Evolutionary conservation across 2,329 filamentous ascomycete genomes (phyloP).

Genomic region (Aureobasidium sp.): DNA sequence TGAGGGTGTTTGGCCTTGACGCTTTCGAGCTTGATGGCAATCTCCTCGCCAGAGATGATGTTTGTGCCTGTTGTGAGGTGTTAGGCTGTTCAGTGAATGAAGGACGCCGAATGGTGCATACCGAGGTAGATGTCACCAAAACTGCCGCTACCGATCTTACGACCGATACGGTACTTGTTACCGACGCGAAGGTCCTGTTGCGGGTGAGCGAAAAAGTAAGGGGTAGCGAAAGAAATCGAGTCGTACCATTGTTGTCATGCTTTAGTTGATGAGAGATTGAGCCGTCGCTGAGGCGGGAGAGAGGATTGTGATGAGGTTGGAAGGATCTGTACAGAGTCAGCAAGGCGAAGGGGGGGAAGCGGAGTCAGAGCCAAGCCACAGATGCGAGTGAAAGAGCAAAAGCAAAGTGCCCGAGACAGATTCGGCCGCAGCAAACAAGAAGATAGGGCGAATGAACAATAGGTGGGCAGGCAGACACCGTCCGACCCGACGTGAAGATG

Average conservation of each 20-base stretch:
- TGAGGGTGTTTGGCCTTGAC: slow-evolving; percentile 99
- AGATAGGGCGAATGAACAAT: slow-evolving; percentile 4
- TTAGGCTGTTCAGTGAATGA: neutral
- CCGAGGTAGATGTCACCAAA: slow-evolving; percentile 97
- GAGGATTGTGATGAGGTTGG: slow-evolving; percentile 20
- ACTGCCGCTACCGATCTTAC: slow-evolving; percentile 95
- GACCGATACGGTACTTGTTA: slow-evolving; percentile 99
- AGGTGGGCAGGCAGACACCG: neutral
- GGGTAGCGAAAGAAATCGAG: slow-evolving; percentile 23
- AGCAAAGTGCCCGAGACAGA: neutral
- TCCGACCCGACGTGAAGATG: neutral
- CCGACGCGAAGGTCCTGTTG: slow-evolving; percentile 91
- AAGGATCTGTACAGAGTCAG: slow-evolving; percentile 17
- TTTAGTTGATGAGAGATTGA: slow-evolving; percentile 21
- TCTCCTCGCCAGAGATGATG: slow-evolving; percentile 99
- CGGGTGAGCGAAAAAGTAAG: slow-evolving; percentile 28
- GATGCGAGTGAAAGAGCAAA: neutral
- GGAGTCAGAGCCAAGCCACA: slow-evolving; percentile 9
- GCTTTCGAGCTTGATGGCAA: slow-evolving; percentile 98
- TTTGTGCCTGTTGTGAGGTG: slow-evolving; percentile 64
- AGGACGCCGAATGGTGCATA: slow-evolving; percentile 32
- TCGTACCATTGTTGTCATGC: slow-evolving; percentile 58
- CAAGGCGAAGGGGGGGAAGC: slow-evolving; percentile 7
- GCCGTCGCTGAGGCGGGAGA: slow-evolving; percentile 21
- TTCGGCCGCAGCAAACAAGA: neutral